A percentile compares a stretch with the other conserved stretches of the same genome.
These are phyloP conservation scores for Mycena indigotica DNA, from an alignment of 768 basidiomycete genomes.

Conservation along the genomic window DNA sequence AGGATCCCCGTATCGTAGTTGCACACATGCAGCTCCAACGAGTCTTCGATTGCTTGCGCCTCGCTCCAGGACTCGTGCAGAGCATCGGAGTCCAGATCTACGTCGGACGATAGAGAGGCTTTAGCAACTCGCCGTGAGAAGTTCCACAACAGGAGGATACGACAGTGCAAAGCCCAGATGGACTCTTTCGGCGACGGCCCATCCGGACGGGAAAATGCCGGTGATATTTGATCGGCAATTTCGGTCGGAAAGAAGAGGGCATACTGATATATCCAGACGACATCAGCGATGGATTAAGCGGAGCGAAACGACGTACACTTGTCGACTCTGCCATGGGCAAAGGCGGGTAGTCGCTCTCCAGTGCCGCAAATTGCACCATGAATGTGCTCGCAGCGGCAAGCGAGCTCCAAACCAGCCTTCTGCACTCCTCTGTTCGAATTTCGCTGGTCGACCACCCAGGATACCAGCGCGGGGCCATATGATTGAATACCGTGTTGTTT, in stretches of 20 bases:
- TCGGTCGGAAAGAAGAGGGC: constrained; percentile 76
- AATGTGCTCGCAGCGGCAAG: constrained; percentile 69
- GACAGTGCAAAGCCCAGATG: constrained; percentile 81
- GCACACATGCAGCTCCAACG: constrained; percentile 68
- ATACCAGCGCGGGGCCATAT: constrained; percentile 64
- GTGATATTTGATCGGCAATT: constrained; percentile 52
- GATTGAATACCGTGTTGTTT: constrained; percentile 46
- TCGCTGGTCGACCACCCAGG: constrained; percentile 55
- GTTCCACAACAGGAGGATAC: constrained; percentile 81
- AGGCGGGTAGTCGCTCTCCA: constrained; percentile 56
- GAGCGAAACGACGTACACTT: constrained; percentile 52
- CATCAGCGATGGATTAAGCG: too few species aligned
- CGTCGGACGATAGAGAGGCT: constrained; percentile 29
- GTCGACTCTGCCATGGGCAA: constrained; percentile 65
- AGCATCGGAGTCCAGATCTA: constrained; percentile 59
- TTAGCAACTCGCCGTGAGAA: constrained; percentile 59
- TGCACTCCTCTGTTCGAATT: constrained; percentile 66
- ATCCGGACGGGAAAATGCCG: constrained; percentile 40
- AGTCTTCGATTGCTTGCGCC: constrained; percentile 65
- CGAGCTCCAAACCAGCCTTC: constrained; percentile 78
- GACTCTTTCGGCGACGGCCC: constrained; percentile 69
- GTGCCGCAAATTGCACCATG: constrained; percentile 67
- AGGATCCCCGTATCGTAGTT: constrained; percentile 69
- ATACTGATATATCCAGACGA: constrained; percentile 44
- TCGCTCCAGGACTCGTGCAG: constrained; percentile 68